Evolutionary conservation across 1,139 yeast genomes (phyloP).

Genomic region (Tardiomyces blankii): DNA sequence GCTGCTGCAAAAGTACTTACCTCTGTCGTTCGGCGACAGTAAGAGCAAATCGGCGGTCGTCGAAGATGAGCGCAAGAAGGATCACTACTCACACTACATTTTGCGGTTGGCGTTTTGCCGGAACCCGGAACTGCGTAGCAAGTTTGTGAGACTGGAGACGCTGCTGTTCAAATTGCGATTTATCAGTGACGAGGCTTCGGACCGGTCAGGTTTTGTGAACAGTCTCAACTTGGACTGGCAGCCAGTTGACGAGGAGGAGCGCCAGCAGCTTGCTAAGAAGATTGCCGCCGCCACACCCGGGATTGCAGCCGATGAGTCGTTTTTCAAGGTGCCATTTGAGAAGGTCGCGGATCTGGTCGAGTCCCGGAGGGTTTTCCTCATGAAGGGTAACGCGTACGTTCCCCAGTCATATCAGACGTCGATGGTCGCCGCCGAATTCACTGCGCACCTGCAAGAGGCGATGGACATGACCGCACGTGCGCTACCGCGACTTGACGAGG

Average conservation of each 20-base stretch:
- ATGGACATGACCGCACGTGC: conserved; percentile 64
- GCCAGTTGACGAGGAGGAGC: conserved; percentile 54
- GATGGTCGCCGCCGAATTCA: conserved; percentile 55
- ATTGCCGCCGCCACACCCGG: conserved; percentile 20
- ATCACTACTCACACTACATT: conserved; percentile 85
- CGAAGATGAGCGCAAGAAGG: conserved; percentile 58
- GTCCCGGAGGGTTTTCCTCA: conserved; percentile 53
- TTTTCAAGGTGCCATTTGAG: conserved; percentile 80
- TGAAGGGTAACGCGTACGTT: conserved; percentile 68
- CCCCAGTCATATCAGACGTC: conserved; percentile 74
- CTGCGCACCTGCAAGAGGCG: conserved; percentile 39
- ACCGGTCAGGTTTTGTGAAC: conserved; percentile 59
- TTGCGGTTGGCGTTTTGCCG: conserved; percentile 83
- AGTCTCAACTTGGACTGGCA: conserved; percentile 51
- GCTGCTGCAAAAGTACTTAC: conserved; percentile 50
- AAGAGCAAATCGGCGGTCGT: conserved; percentile 3
- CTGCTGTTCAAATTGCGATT: conserved; percentile 65
- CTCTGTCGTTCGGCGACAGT: conserved; percentile 35
- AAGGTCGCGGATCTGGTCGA: conserved; percentile 68
- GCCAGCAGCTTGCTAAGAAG: conserved; percentile 36
- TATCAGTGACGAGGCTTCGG: conserved; percentile 51
- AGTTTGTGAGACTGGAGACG: conserved; percentile 70
- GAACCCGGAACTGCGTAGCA: conserved; percentile 65
- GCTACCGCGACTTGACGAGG: conserved; percentile 82
- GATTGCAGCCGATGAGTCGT: conserved; percentile 43